phyloP scores from a whole-genome alignment of 192 early-diverging fungal genomes.

The Allomyces javanicus region DNA sequence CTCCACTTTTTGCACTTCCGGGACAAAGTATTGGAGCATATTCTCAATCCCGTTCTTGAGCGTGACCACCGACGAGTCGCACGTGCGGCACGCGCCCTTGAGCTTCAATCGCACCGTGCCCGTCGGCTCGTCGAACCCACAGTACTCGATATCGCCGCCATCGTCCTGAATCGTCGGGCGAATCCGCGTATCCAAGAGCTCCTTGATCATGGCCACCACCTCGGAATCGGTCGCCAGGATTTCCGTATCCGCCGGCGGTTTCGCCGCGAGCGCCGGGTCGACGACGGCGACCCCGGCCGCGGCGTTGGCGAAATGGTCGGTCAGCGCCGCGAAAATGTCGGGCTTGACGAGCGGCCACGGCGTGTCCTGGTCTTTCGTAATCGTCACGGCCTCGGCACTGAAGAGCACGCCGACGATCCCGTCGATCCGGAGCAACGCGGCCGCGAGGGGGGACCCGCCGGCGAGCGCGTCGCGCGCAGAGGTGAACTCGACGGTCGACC shows the following conservation, averaged over 20 bases:
- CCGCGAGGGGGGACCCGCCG: slow-evolving; percentile 64
- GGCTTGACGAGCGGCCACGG: slow-evolving; percentile 97
- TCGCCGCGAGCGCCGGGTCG: slow-evolving; percentile 7
- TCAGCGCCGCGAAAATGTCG: slow-evolving; percentile 86
- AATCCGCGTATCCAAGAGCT: slow-evolving; percentile 85
- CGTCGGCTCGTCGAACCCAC: slow-evolving; percentile 55
- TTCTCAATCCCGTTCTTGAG: slow-evolving; percentile 98
- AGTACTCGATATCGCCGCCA: slow-evolving; percentile 94
- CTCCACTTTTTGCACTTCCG: slow-evolving; percentile 72
- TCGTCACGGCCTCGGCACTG: slow-evolving; percentile 84
- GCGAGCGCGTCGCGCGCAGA: slow-evolving; percentile 46
- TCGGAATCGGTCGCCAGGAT: slow-evolving; percentile 70
- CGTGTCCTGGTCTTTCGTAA: slow-evolving; percentile 71
- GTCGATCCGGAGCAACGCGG: slow-evolving; percentile 76
- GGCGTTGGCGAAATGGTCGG: slow-evolving; percentile 79
- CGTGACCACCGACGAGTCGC: slow-evolving; percentile 70
- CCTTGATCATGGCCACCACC: slow-evolving; percentile 93
- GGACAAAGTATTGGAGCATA: slow-evolving; percentile 98
- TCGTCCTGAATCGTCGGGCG: slow-evolving; percentile 95
- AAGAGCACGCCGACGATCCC: slow-evolving; percentile 80
- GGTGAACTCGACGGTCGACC: slow-evolving; percentile 67
- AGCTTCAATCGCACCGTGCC: slow-evolving; percentile 81
- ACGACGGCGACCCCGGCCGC: slow-evolving; percentile 49
- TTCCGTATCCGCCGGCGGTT: slow-evolving; percentile 25
- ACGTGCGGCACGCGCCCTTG: slow-evolving; percentile 88